A percentile compares a stretch with the other conserved stretches of the same genome.
Evolutionary conservation across 2,329 filamentous ascomycete genomes (phyloP).

Genomic region (Aspergillus caelatus): DNA sequence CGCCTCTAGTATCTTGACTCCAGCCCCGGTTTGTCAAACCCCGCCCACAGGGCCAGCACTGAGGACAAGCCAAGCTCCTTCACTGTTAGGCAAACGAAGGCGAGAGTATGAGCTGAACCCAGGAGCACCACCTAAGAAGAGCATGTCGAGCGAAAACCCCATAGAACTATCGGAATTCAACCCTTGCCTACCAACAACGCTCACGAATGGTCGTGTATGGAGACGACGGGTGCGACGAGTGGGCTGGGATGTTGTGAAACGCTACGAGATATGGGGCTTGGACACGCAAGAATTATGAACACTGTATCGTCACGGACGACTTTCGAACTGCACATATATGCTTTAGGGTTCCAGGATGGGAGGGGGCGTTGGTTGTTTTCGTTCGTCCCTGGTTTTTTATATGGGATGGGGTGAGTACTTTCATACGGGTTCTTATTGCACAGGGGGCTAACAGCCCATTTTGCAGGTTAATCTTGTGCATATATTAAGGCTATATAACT

Average conservation of each 20-base stretch:
- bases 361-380: background rate
- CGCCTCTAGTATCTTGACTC: slow-evolving; percentile 4
- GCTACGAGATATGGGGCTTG: slow-evolving; percentile 49
- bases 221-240: slow-evolving; percentile 39
- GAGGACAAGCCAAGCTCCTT: background rate
- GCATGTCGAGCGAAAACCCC: background rate
- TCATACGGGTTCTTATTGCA: background rate
- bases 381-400: background rate
- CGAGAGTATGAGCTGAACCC: slow-evolving; percentile 17
- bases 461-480: background rate
- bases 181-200: slow-evolving; percentile 13
- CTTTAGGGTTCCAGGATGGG: background rate
- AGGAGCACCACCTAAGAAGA: background rate
- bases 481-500: background rate
- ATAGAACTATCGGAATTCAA: background rate
- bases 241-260: slow-evolving; percentile 43
- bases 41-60: background rate
- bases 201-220: slow-evolving; percentile 28
- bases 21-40: background rate
- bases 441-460: background rate
- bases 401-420: background rate
- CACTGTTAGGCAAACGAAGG: slow-evolving; percentile 25
- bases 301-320: background rate
- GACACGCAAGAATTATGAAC: slow-evolving; percentile 43
- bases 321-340: background rate